Evolutionary conservation across 208 protist species (phyloP).

Genomic region (Sergeia podlipaevii): DNA sequence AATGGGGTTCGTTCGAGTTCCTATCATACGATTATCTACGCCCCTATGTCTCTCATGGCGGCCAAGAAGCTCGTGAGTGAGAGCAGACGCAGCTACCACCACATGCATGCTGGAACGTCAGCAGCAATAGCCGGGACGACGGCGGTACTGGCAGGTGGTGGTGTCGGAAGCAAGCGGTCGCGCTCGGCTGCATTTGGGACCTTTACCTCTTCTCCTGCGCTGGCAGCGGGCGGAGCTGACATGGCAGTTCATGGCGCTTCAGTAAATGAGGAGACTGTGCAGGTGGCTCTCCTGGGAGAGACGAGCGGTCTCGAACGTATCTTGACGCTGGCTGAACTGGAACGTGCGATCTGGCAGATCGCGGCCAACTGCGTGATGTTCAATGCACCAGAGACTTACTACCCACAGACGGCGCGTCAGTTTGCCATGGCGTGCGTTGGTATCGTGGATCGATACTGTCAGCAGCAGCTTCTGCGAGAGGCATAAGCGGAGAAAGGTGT

Average conservation of each 20-base stretch:
- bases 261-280: background rate
- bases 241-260: conserved; percentile 1
- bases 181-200: background rate
- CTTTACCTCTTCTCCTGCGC: background rate
- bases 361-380: conserved; percentile 81
- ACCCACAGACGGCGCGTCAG: conserved; percentile 50
- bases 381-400: conserved; percentile 77
- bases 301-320: conserved; percentile 18
- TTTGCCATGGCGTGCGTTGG: conserved; percentile 54
- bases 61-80: conserved; percentile 57
- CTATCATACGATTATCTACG: conserved; percentile 51
- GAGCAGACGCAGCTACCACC: conserved; percentile 48
- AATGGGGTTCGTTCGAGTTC: conserved; percentile 61
- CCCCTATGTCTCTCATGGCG: conserved; percentile 45
- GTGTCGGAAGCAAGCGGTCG: conserved; percentile 7
- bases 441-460: conserved; percentile 64
- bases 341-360: conserved; percentile 75
- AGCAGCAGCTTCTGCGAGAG: conserved; percentile 33
- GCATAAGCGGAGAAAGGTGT: no score
- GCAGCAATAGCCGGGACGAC: no score
- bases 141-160: background rate
- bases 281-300: background rate
- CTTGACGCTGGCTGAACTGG: conserved; percentile 61
- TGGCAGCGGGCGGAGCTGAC: background rate
- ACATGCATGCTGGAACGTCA: no score